Evolutionary conservation across 2,329 filamentous ascomycete genomes (phyloP), one percentile per base, ranked within the genome.

Genomic region (Colletotrichum spinosum): DNA sequence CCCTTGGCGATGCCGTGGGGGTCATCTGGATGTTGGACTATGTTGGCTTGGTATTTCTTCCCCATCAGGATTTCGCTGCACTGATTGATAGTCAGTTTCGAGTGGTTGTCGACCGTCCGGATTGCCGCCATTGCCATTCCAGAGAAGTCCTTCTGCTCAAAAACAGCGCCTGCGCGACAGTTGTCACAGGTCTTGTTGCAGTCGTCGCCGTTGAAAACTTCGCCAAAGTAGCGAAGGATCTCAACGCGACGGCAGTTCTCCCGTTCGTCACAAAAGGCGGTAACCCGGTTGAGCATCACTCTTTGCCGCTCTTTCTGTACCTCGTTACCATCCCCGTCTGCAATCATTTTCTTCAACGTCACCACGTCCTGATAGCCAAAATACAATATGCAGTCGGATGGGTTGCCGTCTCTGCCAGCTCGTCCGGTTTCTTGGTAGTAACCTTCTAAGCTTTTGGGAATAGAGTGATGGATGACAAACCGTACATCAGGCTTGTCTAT

Each of bases 371-470:
- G 85, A 73, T 93, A 97, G 49, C 88, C 88, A 72, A 96, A 99
- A 78, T 91, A 98, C 12, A 99, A 85, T 75, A 94, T 96, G 79
- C 96, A 99, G 63, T 92, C 90, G 7, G 96, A 97, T 17, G 85
- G 86, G 70, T 93, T 89, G 8, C 95, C 95, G 76, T 99, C 96
- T 75, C 96, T 88, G 7, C 96, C 96, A 64, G 97, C 96, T 71
- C 96, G 91, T 1, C 96, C 96, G 49, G 96, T 99, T 77, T 99
- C 96, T 75, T 99, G 96, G 74, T 99, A 99, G 77, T 99, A 99
- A 1, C 96, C 96, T 79, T 99, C 96, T 58, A 99, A 81, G 72
- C 93, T 97, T 78, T 99, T 98, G 1, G 96, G 96, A 6, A 99
- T 84, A 48, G 90, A 92, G 72, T 97, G 91, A 74, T 99, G 97